Percentiles rank a stretch among this genome's conserved stretches.
These are phyloP conservation scores for Leucocoprinus birnbaumii DNA, from an alignment of 768 basidiomycete species.

Conservation along the genomic window DNA sequence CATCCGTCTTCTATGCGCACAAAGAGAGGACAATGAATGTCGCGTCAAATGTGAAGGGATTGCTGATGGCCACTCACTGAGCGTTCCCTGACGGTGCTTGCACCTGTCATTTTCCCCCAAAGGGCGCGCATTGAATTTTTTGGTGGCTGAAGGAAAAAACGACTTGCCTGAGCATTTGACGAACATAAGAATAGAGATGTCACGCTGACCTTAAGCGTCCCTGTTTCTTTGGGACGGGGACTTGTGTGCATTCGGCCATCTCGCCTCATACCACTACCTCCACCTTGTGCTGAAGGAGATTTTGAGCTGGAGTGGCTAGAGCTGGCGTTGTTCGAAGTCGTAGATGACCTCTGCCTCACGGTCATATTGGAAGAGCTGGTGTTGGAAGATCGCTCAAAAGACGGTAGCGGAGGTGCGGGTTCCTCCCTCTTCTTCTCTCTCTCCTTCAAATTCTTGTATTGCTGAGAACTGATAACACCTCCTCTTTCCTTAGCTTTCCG, in stretches of 20 bases:
- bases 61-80: constrained; percentile 42
- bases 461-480: constrained; percentile 32
- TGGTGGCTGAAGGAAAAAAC: constrained; percentile 33
- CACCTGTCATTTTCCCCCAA: constrained; percentile 75
- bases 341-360: constrained; percentile 1
- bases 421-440: constrained; percentile 28
- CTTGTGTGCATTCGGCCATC: constrained; percentile 9
- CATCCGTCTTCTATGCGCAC: constrained; percentile 51
- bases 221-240: constrained; percentile 17
- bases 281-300: background rate
- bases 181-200: background rate
- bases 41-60: constrained; percentile 8
- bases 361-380: constrained; percentile 10
- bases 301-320: background rate
- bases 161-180: background rate
- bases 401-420: constrained; percentile 41
- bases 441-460: constrained; percentile 26
- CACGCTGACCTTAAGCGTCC: constrained; percentile 43
- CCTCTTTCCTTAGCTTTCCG: constrained; percentile 79
- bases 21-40: background rate
- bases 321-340: background rate
- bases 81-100: constrained; percentile 62
- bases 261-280: background rate
- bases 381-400: constrained; percentile 25
- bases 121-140: constrained; percentile 75